Conservation (phyloP, 2,329 filamentous ascomycete species). For the Curvularia verruculosa region DNA sequence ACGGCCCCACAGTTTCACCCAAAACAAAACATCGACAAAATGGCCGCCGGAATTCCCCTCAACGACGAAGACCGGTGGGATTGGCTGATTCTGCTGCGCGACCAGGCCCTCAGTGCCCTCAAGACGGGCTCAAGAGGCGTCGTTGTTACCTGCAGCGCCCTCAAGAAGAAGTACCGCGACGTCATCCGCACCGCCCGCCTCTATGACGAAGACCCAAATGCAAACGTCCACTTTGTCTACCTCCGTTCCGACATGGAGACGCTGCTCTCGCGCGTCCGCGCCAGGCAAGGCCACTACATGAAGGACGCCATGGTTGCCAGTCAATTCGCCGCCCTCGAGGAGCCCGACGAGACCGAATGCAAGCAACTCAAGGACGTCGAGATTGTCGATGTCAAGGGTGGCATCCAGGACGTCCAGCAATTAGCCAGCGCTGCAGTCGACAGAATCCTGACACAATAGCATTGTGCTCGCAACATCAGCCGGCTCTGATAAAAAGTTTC, state of each 20-base stretch:
- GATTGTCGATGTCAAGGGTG: constrained; percentile 54
- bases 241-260: constrained; percentile 78
- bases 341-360: constrained; percentile 71
- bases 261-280: constrained; percentile 75
- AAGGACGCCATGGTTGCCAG: constrained; percentile 93
- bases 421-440: constrained; percentile 51
- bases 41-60: constrained; percentile 81
- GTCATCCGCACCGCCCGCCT: constrained; percentile 58
- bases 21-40: constrained; percentile 71
- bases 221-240: constrained; percentile 84
- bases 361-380: constrained; percentile 53
- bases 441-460: constrained; percentile 29
- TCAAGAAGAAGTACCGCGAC: constrained; percentile 97
- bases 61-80: constrained; percentile 97
- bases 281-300: constrained; percentile 89
- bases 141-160: constrained; percentile 93
- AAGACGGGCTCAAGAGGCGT: constrained; percentile 62
- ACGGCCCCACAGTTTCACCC: constrained; percentile 54
- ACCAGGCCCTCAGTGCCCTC: constrained; percentile 51
- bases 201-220: constrained; percentile 53
- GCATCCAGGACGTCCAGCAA: constrained; percentile 48
- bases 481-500: constrained; percentile 8
- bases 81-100: constrained; percentile 71
- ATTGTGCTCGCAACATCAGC: neutral
- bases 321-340: constrained; percentile 87